Evolutionary conservation across 1,284 basidiomycete genomes (phyloP).

Genomic region (Cryptococcus wingfieldii): DNA sequence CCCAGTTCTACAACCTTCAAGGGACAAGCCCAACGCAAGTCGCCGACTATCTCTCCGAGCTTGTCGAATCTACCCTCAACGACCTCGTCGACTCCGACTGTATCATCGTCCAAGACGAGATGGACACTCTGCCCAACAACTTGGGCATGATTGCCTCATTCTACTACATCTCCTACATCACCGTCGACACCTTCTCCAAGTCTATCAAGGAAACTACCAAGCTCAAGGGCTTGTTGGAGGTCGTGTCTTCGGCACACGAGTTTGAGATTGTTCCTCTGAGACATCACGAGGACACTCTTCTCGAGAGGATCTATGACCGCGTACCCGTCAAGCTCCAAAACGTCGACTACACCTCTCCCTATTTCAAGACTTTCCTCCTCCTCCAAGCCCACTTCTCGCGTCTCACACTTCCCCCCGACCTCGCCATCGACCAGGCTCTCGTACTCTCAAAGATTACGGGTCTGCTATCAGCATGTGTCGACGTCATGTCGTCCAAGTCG

Average conservation of each 20-base stretch:
- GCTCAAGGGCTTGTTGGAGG: slow-evolving; percentile 91
- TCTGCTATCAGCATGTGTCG: slow-evolving; percentile 85
- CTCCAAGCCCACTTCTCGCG: slow-evolving; percentile 96
- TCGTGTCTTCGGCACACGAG: slow-evolving; percentile 91
- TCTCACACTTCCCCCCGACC: slow-evolving; percentile 82
- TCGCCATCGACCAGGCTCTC: slow-evolving; percentile 81
- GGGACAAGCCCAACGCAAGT: slow-evolving; percentile 89
- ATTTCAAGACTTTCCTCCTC: slow-evolving; percentile 97
- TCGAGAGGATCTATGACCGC: slow-evolving; percentile 90
- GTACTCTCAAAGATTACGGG: slow-evolving; percentile 89
- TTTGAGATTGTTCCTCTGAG: slow-evolving; percentile 94
- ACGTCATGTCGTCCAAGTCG: slow-evolving; percentile 95
- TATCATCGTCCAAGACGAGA: slow-evolving; percentile 87
- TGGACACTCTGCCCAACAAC: slow-evolving; percentile 87
- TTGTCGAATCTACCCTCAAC: slow-evolving; percentile 87
- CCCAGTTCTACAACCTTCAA: slow-evolving; percentile 80
- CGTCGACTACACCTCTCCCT: slow-evolving; percentile 83
- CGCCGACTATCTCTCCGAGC: slow-evolving; percentile 89
- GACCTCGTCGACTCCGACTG: slow-evolving; percentile 93
- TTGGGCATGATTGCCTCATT: slow-evolving; percentile 88
- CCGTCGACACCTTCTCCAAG: slow-evolving; percentile 92
- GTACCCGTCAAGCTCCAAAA: slow-evolving; percentile 89
- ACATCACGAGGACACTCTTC: slow-evolving; percentile 76
- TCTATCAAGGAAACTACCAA: slow-evolving; percentile 97
- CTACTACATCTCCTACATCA: slow-evolving; percentile 71